These are phyloP conservation scores for Omphalotus olearius DNA, from an alignment of 1,284 basidiomycete species.

Conservation along the genomic window DNA sequence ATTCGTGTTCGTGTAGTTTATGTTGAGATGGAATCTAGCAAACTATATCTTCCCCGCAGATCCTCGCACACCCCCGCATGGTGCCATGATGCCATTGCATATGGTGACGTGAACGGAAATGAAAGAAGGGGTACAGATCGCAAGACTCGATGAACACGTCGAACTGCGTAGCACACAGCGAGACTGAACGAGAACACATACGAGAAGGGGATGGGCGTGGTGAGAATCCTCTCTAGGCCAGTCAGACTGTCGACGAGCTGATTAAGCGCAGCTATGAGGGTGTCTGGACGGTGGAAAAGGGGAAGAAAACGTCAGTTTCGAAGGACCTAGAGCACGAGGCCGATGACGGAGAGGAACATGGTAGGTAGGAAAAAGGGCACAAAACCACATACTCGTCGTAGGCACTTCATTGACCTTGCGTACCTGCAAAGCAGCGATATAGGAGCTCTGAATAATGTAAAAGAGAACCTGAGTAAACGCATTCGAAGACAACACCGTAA, in stretches of 20 bases:
- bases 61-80: too few relatives aligned
- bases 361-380: not conserved
- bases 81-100: too few relatives aligned
- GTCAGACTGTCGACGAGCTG: slow-evolving; percentile 66
- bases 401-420: slow-evolving; percentile 62
- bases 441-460: slow-evolving; percentile 47
- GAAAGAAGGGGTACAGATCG: not conserved
- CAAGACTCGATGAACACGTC: slow-evolving; percentile 7
- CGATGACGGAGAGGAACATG: not conserved
- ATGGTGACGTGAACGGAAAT: not conserved
- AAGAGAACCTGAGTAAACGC: slow-evolving; percentile 2
- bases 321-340: too few relatives aligned
- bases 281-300: slow-evolving; percentile 31
- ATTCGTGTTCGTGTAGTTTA: too few relatives aligned
- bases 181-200: slow-evolving; percentile 27
- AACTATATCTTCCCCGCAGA: too few relatives aligned
- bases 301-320: not conserved
- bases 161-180: not conserved
- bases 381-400: slow-evolving; percentile 48
- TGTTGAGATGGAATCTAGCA: too few relatives aligned
- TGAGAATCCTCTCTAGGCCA: slow-evolving; percentile 71
- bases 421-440: slow-evolving; percentile 55
- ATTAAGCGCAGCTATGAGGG: slow-evolving; percentile 47
- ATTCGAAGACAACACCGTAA: not conserved
- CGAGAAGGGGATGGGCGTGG: slow-evolving; percentile 79